A percentile compares a stretch with the other conserved stretches of the same genome.
Conservation (phyloP, 2,329 filamentous ascomycete species). For the Coleophoma eucalyptorum region DNA sequence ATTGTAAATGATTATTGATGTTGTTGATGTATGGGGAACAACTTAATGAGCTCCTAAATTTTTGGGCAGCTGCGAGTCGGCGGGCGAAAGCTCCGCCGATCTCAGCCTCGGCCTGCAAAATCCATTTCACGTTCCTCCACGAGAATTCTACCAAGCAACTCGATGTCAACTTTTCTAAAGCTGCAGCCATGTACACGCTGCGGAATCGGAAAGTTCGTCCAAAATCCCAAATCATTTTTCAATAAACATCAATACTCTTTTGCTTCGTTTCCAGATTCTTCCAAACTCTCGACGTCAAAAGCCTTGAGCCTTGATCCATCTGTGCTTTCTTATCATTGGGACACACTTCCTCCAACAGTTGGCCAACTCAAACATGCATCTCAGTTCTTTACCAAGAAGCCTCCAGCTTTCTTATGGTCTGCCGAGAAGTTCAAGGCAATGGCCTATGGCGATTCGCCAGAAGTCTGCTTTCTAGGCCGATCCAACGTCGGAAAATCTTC, state of each 20-base stretch:
- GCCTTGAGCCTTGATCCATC: not conserved
- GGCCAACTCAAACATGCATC: conserved; percentile 40
- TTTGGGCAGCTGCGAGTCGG: not conserved
- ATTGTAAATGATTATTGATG: not conserved
- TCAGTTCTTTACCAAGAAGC: conserved; percentile 40
- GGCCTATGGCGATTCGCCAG: conserved; percentile 37
- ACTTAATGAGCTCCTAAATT: too few species aligned
- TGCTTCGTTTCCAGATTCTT: too few species aligned
- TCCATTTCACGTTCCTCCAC: not conserved
- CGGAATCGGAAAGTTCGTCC: too few species aligned
- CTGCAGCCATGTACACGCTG: not conserved
- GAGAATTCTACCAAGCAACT: not conserved
- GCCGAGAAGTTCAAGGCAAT: conserved; percentile 56
- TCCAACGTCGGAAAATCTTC: conserved; percentile 69
- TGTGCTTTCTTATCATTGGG: conserved; percentile 42
- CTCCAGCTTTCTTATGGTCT: conserved; percentile 54
- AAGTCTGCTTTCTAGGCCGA: conserved; percentile 56
- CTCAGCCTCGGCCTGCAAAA: not conserved
- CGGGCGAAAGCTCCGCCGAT: not conserved
- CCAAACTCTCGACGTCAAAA: too few species aligned
- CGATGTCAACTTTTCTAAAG: not conserved
- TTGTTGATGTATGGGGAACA: too few species aligned
- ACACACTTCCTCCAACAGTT: conserved; percentile 39
- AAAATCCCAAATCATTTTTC: too few species aligned
- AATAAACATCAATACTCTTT: too few species aligned